Percentiles rank a stretch among this genome's conserved stretches.
phyloP scores from a whole-genome alignment of 176 grass and related monocot genomes.

The Carex littledalei region DNA sequence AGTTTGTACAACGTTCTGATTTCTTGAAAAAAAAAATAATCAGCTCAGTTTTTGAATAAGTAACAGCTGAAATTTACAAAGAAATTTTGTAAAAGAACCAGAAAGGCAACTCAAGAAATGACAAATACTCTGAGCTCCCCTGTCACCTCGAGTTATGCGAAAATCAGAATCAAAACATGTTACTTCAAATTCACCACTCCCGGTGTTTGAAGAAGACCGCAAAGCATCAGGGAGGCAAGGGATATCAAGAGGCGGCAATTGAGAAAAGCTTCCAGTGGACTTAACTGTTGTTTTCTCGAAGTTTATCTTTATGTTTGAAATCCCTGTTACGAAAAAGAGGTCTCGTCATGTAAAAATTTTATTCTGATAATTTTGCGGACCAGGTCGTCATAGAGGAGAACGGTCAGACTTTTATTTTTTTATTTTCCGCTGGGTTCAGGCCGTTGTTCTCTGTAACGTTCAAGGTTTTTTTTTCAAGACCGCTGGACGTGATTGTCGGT shows the following conservation, averaged over 20 bases:
- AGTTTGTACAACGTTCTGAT: too few relatives aligned
- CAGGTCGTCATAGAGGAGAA: too few relatives aligned
- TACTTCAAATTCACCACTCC: conserved; percentile 83
- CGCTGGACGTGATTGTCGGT: too few relatives aligned
- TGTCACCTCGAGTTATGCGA: conserved; percentile 75
- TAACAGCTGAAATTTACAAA: neutral
- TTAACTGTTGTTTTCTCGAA: conserved; percentile 90
- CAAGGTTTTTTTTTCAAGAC: too few relatives aligned
- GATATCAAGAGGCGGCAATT: conserved; percentile 76
- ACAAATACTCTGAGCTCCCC: conserved; percentile 92
- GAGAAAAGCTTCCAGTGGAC: conserved; percentile 58
- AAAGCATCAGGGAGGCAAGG: conserved; percentile 67
- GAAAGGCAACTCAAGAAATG: conserved; percentile 37
- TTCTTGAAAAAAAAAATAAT: neutral
- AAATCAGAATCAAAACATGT: conserved; percentile 75
- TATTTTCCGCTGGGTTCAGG: too few relatives aligned
- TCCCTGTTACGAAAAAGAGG: conserved; percentile 26
- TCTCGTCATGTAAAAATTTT: neutral
- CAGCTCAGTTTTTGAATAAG: neutral
- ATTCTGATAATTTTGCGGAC: neutral
- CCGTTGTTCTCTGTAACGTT: too few relatives aligned
- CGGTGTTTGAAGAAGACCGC: conserved; percentile 55
- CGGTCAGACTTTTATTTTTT: too few relatives aligned
- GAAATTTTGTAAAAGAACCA: neutral
- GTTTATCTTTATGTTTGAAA: conserved; percentile 56